Conservation (phyloP, 768 basidiomycete species). For the Amanita exitialis region DNA sequence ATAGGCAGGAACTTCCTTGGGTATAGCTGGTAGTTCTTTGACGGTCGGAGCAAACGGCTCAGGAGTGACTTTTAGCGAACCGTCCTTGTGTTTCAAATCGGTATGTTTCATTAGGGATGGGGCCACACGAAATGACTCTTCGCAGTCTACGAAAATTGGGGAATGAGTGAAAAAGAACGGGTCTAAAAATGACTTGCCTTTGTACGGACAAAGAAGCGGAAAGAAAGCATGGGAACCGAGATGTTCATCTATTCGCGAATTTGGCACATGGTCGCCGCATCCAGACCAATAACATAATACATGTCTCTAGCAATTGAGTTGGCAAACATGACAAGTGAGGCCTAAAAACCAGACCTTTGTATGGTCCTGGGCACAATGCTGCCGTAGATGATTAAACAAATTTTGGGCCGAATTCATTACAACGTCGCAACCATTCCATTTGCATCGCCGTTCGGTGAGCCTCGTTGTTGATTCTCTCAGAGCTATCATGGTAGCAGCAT, state of each 20-base stretch:
- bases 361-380: constrained; percentile 14
- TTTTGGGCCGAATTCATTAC: constrained; percentile 42
- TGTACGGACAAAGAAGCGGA: constrained; percentile 35
- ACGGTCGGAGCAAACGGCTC: constrained; percentile 22
- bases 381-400: constrained; percentile 38
- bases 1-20: constrained; percentile 39
- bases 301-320: constrained; percentile 3
- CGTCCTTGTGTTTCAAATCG: constrained; percentile 25
- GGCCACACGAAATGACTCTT: constrained; percentile 34
- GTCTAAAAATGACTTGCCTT: constrained; percentile 28
- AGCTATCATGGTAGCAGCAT: background rate
- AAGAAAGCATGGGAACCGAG: constrained; percentile 39
- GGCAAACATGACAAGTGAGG: background rate
- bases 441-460: constrained; percentile 38
- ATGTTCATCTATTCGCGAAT: constrained; percentile 32
- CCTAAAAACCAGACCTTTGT: constrained; percentile 11
- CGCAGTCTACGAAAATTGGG: constrained; percentile 34
- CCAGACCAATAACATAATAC: constrained; percentile 27
- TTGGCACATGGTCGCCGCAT: constrained; percentile 49
- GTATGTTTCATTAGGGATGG: constrained; percentile 43
- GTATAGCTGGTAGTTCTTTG: constrained; percentile 24
- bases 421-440: constrained; percentile 49
- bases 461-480: constrained; percentile 26
- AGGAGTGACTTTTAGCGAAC: constrained; percentile 23
- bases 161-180: background rate